phyloP scores from a whole-genome alignment of 306 rosid species.

The Coriaria nepalensis region DNA sequence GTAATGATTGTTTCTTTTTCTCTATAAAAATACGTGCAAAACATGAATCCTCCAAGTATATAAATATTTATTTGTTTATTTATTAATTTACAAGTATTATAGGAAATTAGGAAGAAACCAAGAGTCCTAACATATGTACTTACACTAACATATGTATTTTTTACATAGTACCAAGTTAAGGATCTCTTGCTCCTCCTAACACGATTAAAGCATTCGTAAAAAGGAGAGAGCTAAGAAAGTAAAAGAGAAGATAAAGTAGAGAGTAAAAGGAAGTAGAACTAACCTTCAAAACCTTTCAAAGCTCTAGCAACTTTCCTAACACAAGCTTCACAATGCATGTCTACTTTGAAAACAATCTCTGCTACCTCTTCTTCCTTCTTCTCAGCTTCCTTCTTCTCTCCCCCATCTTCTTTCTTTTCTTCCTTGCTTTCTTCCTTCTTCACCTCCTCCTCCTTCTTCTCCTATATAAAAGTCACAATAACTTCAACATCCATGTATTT shows the following conservation, averaged over 20 bases:
- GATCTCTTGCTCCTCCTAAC: too few relatives aligned
- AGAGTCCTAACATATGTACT: background rate
- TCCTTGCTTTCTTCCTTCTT: slow-evolving; percentile 25
- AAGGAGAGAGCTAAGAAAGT: slow-evolving; percentile 3
- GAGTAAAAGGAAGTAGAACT: slow-evolving; percentile 3
- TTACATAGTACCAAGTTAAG: too few relatives aligned
- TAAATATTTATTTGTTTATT: too few relatives aligned
- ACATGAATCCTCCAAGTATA: background rate
- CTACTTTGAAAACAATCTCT: slow-evolving; percentile 77
- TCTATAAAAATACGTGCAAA: slow-evolving; percentile 8
- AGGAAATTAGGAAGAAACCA: background rate
- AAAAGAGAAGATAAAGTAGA: slow-evolving; percentile 1
- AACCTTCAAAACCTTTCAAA: slow-evolving; percentile 84
- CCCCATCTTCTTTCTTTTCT: slow-evolving; percentile 23
- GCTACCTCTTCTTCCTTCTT: slow-evolving; percentile 37
- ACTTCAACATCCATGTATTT: background rate
- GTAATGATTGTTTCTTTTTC: background rate
- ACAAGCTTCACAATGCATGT: slow-evolving; percentile 97
- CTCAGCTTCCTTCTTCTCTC: slow-evolving; percentile 18
- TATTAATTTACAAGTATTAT: too few relatives aligned
- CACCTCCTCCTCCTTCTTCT: slow-evolving; percentile 18
- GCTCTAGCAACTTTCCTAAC: slow-evolving; percentile 84
- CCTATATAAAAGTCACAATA: background rate
- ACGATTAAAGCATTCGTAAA: background rate
- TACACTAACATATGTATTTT: too few relatives aligned